A percentile compares a stretch with the other conserved stretches of the same genome.
Conservation (phyloP, 2,329 filamentous ascomycete species). For the Ascochyta viciae-villosae region DNA sequence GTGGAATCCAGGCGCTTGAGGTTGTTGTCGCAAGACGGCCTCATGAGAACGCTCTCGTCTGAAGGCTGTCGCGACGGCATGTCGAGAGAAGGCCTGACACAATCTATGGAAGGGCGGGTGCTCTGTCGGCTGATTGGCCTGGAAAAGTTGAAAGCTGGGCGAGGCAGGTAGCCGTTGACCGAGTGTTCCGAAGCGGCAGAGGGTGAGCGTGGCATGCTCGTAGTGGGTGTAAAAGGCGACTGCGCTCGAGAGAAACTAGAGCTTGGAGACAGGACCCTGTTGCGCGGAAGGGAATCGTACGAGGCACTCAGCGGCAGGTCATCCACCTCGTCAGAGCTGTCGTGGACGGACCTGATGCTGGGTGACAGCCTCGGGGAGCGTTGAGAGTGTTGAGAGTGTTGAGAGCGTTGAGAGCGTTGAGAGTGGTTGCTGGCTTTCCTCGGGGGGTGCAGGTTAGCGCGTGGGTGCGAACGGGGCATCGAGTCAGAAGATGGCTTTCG, state of each 20-base stretch:
- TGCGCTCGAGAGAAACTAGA: constrained; percentile 67
- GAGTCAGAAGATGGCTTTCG: constrained; percentile 52
- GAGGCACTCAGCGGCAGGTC: constrained; percentile 64
- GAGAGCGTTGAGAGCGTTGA: constrained; percentile 29
- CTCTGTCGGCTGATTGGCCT: constrained; percentile 81
- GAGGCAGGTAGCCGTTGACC: constrained; percentile 65
- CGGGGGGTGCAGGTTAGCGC: constrained; percentile 48
- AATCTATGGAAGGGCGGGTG: constrained; percentile 56
- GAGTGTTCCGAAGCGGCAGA: constrained; percentile 86
- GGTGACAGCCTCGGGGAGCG: constrained; percentile 48
- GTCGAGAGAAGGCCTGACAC: constrained; percentile 44
- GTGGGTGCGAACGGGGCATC: constrained; percentile 31
- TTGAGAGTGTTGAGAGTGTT: constrained; percentile 33
- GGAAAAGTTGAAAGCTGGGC: constrained; percentile 91
- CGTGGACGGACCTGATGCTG: constrained; percentile 56
- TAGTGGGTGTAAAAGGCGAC: constrained; percentile 70
- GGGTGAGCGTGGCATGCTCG: constrained; percentile 73
- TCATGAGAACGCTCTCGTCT: constrained; percentile 45
- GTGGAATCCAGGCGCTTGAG: constrained; percentile 50
- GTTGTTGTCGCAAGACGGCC: constrained; percentile 50
- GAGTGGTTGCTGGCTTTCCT: constrained; percentile 49
- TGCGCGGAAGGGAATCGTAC: constrained; percentile 66
- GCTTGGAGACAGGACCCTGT: constrained; percentile 79
- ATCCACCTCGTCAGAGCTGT: constrained; percentile 75
- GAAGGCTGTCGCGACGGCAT: constrained; percentile 45